phyloP scores from a whole-genome alignment of 202 grass and related monocot genomes.

The Schoenoplectus tabernaemontani region DNA sequence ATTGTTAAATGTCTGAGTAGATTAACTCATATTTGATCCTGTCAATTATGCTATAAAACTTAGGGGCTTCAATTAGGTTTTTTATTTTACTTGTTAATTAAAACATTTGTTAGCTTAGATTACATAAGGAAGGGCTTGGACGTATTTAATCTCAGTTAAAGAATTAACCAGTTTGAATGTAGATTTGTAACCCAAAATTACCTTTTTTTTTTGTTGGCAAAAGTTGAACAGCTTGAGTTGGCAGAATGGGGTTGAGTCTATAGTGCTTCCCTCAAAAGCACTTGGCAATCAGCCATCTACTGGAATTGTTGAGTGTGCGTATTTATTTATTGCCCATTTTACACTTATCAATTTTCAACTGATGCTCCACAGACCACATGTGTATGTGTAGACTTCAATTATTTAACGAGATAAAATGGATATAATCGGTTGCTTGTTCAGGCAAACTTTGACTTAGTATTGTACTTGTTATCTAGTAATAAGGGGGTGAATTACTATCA shows the following conservation, averaged over 20 bases:
- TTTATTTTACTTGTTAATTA: not conserved
- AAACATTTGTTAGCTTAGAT: not conserved
- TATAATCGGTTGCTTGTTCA: slow-evolving; percentile 8
- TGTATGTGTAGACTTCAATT: not conserved
- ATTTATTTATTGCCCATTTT: not conserved
- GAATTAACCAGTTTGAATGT: too few relatives aligned
- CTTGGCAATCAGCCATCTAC: not conserved
- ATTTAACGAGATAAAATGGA: not conserved
- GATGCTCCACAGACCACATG: not conserved
- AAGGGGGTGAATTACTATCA: too few relatives aligned
- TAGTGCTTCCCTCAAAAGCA: not conserved
- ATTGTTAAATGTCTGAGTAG: not conserved
- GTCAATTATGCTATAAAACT: too few relatives aligned
- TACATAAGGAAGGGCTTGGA: too few relatives aligned
- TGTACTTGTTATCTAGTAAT: not conserved
- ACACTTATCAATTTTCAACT: not conserved
- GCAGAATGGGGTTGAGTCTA: not conserved
- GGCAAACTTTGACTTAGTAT: slow-evolving; percentile 5
- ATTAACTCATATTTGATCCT: not conserved
- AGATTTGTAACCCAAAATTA: not conserved
- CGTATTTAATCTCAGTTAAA: too few relatives aligned
- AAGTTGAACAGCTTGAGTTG: not conserved
- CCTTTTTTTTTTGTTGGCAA: not conserved
- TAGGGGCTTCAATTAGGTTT: not conserved
- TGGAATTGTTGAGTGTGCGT: not conserved